Percentiles rank a stretch among this genome's conserved stretches.
These are phyloP conservation scores for Pyrus bretschneideri DNA, from an alignment of 306 rosid genomes.

Conservation along the genomic window DNA sequence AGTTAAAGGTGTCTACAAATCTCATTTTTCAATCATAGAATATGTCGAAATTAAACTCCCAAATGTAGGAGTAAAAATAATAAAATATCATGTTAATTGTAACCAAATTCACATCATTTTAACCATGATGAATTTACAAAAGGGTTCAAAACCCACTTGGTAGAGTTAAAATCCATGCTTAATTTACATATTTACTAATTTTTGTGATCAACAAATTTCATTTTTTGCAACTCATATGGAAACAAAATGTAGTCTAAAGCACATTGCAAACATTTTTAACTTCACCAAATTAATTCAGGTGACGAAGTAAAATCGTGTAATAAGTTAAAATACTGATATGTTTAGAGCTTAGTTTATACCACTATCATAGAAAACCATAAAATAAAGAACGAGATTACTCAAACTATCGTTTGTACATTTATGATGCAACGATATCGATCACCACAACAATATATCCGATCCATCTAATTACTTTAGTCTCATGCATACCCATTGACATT, in stretches of 20 bases:
- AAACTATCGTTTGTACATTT: neutral
- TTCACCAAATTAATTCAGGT: neutral
- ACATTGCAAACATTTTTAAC: neutral
- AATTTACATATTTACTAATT: neutral
- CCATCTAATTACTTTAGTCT: too few species aligned
- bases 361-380: too few species aligned
- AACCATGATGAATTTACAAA: neutral
- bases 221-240: neutral
- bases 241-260: neutral
- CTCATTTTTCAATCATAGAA: neutral
- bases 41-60: neutral
- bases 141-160: neutral
- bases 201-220: neutral
- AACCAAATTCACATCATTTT: neutral
- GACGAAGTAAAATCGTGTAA: too few species aligned
- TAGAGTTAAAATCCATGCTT: neutral
- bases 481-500: neutral
- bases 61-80: neutral
- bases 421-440: too few species aligned
- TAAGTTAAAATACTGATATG: too few species aligned
- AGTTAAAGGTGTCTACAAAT: neutral
- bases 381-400: too few species aligned
- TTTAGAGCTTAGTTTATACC: too few species aligned
- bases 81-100: neutral
- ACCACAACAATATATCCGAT: too few species aligned